Conservation (phyloP, 345 rosid species). For the Acer saccharum region DNA sequence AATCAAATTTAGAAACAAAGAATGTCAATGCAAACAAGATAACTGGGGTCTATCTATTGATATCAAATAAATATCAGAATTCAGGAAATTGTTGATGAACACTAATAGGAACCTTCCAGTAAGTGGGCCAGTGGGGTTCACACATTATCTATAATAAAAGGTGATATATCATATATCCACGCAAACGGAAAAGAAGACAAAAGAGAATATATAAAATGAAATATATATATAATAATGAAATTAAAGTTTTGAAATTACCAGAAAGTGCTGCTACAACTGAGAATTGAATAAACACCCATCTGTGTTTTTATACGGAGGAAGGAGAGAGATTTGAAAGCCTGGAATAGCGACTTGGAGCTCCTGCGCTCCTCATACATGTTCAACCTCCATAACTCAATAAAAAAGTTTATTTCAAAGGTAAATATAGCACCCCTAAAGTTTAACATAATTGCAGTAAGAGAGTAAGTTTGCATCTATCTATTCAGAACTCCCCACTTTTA, state of each 20-base stretch:
- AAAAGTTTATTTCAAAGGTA: too few relatives aligned
- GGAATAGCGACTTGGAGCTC: neutral
- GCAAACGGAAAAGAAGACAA: neutral
- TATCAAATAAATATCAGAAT: constrained; percentile 10
- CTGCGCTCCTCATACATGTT: neutral
- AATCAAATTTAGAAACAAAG: constrained; percentile 4
- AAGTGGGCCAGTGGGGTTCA: neutral
- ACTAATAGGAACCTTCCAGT: constrained; percentile 14
- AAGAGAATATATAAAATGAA: neutral
- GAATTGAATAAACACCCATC: neutral
- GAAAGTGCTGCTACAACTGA: neutral
- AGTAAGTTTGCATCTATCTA: too few relatives aligned
- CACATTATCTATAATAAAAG: neutral
- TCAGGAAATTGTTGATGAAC: neutral
- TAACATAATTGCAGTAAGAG: too few relatives aligned
- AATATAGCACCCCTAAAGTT: too few relatives aligned
- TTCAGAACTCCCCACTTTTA: too few relatives aligned
- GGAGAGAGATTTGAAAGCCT: neutral
- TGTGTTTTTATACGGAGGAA: neutral
- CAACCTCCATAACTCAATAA: neutral
- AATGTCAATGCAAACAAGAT: neutral
- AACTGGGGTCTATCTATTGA: constrained; percentile 5
- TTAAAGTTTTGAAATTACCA: neutral
- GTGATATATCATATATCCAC: neutral
- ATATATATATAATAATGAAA: too few relatives aligned